Percentiles rank a stretch among this genome's conserved stretches.
phyloP scores from a whole-genome alignment of 352 stramenopile genomes.

The Blastocystis sp. region DNA sequence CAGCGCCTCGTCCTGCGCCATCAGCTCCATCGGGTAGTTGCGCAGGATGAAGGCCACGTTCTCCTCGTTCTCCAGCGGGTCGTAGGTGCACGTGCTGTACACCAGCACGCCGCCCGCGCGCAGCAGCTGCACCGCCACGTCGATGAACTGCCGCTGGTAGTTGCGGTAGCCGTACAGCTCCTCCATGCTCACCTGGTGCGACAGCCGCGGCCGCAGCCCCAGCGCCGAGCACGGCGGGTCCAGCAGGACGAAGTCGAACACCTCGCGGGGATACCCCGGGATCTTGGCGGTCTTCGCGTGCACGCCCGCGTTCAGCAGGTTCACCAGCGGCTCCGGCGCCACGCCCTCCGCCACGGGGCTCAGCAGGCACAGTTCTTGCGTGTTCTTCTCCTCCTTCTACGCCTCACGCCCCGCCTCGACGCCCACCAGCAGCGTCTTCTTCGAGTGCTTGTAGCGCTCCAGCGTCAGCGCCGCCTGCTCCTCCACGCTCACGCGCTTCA shows the following conservation, averaged over 20 bases:
- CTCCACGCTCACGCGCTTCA: background rate
- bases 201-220: conserved; percentile 84
- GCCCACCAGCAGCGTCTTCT: too few relatives aligned
- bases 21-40: conserved; percentile 70
- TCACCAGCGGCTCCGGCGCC: background rate
- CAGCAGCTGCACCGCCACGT: conserved; percentile 82
- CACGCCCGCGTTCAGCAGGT: conserved; percentile 24
- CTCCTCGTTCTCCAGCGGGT: conserved; percentile 68
- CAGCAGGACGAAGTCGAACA: conserved; percentile 87
- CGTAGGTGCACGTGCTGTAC: conserved; percentile 86
- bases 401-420: background rate
- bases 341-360: background rate
- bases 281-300: background rate
- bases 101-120: conserved; percentile 85
- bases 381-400: conserved; percentile 16
- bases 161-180: conserved; percentile 78
- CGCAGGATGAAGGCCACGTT: conserved; percentile 59
- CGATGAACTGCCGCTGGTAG: conserved; percentile 84
- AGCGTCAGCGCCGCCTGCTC: background rate
- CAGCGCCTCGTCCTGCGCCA: background rate
- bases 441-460: background rate
- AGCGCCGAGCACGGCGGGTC: conserved; percentile 87
- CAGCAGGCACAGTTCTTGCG: background rate
- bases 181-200: conserved; percentile 78
- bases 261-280: conserved; percentile 76